Base-by-base conservation (phyloP, 129 eudicot genomes). In the Chrysanthemum lavandulifolium region DNA sequence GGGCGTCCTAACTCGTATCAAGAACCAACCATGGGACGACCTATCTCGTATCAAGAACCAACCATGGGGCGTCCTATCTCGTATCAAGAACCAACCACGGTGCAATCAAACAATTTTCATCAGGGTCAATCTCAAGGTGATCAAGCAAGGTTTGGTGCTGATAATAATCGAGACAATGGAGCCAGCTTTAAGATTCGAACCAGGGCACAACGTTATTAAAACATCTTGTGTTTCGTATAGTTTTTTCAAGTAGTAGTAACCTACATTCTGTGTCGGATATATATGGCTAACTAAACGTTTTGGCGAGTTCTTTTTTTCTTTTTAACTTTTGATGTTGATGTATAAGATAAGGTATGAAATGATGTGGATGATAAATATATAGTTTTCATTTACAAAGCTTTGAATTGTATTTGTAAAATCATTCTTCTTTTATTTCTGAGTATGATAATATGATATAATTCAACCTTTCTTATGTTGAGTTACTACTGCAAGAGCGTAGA, bases 141-240 rank as follows among this genome's bases (percentile, higher is more conserved):
- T 75, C 78, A 78, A 72, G 67, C 66, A 60, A 65, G 77, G 68
- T 72, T 71, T 65, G 78, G 68, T 78, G 82, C 19, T 29, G 73
- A 72, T 7, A 40, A 7, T 27, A 40, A 40, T 27, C 73, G 67
- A 64, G 72, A 43, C 54, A 47, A 56, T 13, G 51, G 48, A 66
- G 9, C 65, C 40, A 78, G 72, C 62, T 78, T 78, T 64, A 72
- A 65, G 70, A 68, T 74, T 45, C 82, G 82, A 5, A 78, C 82
- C 49, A 73, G 78, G 10, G 27, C 82, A 55, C 47, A 78, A 16
- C 78, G 78, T 48, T 78, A 78, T 67, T 72, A 40, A 56, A 16
- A 25, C 13, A 25, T 51, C 48, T 60, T 18, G 29, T 11, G 25
- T 33, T 69, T 71, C 13, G 15, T 25, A 52, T 52, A 52, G 57